phyloP scores from a whole-genome alignment of 768 basidiomycete species.

The Boletus vinaceobasis region DNA sequence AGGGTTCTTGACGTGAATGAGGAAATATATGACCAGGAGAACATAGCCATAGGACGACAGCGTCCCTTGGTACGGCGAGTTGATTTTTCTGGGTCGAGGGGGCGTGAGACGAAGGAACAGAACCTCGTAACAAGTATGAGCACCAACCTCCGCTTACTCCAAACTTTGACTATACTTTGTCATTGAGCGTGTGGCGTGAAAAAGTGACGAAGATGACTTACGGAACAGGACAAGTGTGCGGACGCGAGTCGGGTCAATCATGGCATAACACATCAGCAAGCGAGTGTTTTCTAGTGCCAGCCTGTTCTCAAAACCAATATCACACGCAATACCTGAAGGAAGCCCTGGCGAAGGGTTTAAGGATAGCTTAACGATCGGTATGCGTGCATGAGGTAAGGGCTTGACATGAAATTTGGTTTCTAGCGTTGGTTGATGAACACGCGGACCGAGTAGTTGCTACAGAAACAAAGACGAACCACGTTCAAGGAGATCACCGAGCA shows the following conservation, averaged over 20 bases:
- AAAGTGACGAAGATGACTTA: conserved; percentile 47
- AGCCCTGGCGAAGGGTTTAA: conserved; percentile 81
- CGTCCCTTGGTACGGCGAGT: conserved; percentile 96
- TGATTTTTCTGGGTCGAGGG: conserved; percentile 75
- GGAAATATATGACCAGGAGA: conserved; percentile 95
- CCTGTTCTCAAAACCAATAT: conserved; percentile 98
- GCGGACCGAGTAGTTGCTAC: conserved; percentile 1
- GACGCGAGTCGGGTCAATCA: conserved; percentile 91
- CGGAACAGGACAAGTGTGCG: conserved; percentile 93
- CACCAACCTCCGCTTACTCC: conserved; percentile 86
- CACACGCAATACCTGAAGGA: conserved; percentile 89
- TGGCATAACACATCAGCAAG: conserved; percentile 94
- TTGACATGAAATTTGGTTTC: conserved; percentile 97
- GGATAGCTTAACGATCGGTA: conserved; percentile 97
- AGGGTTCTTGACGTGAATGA: conserved; percentile 96
- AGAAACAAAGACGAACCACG: conserved; percentile 58
- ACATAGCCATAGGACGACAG: conserved; percentile 97
- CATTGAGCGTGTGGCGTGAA: conserved; percentile 9
- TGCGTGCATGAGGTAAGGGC: conserved; percentile 91
- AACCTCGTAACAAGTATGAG: neutral
- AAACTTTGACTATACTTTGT: conserved; percentile 80
- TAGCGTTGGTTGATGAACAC: conserved; percentile 30
- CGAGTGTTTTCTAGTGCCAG: conserved; percentile 96
- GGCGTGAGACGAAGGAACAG: neutral
- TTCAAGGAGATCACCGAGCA: conserved; percentile 90